Evolutionary conservation across 768 basidiomycete genomes (phyloP), one percentile per base, ranked within the genome.

Genomic region (Gymnopilus junonius): DNA sequence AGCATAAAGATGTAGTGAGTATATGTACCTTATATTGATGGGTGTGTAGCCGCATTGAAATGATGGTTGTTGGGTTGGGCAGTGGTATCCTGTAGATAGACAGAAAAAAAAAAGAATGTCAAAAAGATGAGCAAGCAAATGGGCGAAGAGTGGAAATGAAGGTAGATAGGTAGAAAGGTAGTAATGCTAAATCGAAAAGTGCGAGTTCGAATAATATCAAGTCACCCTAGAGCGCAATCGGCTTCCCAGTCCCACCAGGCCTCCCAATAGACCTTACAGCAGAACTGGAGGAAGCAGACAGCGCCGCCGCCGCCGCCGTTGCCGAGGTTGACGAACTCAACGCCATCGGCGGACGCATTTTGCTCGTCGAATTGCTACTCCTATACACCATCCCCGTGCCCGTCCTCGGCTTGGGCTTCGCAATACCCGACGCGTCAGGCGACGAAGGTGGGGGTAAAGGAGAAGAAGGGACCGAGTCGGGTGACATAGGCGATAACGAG

Each of bases 351-450:
- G 66, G 63, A 15, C 67, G 48, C 61, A 70, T 69, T 34, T 65
- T 65, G 25, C 60, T 63, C 25, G 43, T 40, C n/a, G 75, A 75
- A 45, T n/a, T n/a, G 48, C 72, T 76, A 37, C 77, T 84, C 46
- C 84, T 79, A 68, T 90, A 90, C 37, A 79, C 74, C 88, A 90
- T 90, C n/a, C 88, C 88, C 11, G 88, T 87, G 6, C 88, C 88
- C 10, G 84, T 89, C 29, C 89, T 74, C 10, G 89, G 87, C 64
- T 76, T 83, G 20, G 85, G 86, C 75, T 53, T 34, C 14, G 55
- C 55, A 15, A 66, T 62, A 4, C 39, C 60, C 51, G 54, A 23
- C 39, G 43, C 40, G 29, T 53, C 62, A 8, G 59, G 23, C 43
- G 57, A 59, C n/a, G n/a, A n/a, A n/a, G n/a, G n/a, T n/a, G n/a